Percentiles rank a stretch among this genome's conserved stretches.
Conservation (phyloP, 257 asterid genomes). For the Anisodus tanguticus region DNA sequence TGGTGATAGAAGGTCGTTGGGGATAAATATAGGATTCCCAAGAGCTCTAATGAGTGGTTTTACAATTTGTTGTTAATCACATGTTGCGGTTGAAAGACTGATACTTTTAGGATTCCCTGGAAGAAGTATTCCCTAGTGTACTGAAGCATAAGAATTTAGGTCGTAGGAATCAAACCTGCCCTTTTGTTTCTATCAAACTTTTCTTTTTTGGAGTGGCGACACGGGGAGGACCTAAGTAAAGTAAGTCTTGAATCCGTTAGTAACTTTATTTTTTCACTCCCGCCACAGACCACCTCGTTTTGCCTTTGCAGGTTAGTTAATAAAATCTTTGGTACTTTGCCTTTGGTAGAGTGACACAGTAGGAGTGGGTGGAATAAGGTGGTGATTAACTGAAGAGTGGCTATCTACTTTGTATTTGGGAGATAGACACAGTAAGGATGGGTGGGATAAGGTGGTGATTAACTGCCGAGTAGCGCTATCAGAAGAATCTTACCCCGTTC, state of each 20-base stretch:
- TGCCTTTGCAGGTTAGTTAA: constrained; percentile 1
- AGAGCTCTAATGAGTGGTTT: background rate
- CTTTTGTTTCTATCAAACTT: background rate
- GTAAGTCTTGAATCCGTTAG: background rate
- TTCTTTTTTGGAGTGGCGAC: background rate
- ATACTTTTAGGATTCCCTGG: background rate
- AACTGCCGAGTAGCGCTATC: too few species aligned
- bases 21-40: background rate
- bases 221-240: background rate
- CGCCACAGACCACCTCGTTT: background rate
- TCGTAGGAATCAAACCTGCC: background rate
- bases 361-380: background rate
- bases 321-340: background rate
- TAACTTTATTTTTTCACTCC: background rate
- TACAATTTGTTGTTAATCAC: background rate
- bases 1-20: background rate
- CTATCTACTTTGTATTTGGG: too few species aligned
- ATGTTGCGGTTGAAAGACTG: background rate
- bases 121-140: too few species aligned
- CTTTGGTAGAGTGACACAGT: background rate
- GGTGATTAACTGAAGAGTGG: background rate
- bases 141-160: background rate
- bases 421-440: too few species aligned
- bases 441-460: too few species aligned
- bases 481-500: background rate